Evolutionary conservation across 192 early-diverging fungal genomes (phyloP), one percentile per base, ranked within the genome.

Genomic region (Irineochytrium annulatum): DNA sequence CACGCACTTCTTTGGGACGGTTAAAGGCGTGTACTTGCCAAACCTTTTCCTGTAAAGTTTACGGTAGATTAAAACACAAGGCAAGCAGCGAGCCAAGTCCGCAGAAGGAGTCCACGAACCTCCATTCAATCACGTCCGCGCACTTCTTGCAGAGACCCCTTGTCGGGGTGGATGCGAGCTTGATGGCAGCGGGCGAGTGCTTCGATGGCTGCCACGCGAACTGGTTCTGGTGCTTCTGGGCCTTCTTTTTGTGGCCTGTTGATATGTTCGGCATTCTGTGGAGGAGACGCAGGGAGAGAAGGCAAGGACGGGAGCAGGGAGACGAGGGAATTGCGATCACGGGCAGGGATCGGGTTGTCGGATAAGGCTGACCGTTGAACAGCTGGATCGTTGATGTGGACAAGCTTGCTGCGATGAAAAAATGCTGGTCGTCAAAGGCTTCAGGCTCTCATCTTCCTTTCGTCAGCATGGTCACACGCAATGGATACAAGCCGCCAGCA

Each of bases 21-120:
- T 93, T 65, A 99, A 81, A 33, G 93, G 91, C 81, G 97, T 99
- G 78, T 99, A 99, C 74, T 97, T 93, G 69, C 87, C 87, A 79
- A 91, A 93, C 72, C 91, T 88, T 71, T 99, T 95, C 52, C 89
- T 78, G 87, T 86, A 91, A 71, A 83, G 62, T 90, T 87, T 16
- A 49, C 19, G 34, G 5, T 8, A 29, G 43, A 19, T 52, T 39
- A 29, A 46, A 46, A 39, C 26, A 24, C 13, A 16, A 39, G 13
- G n/a, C 30, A 14, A 16, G 13, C 11, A 32, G 11, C 29, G 0
- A 0, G 6, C 24, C 6, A 55, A 33, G 11, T 20, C 22, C 13
- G 11, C 48, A 26, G 87, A 90, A 41, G 80, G 74, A 48, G 80
- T 63, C 65, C 87, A 90, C 61, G 22, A 14, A 76, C 71, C 71